Conservation (phyloP, 2,329 filamentous ascomycete species). For the Calonectria leucothoes region DNA sequence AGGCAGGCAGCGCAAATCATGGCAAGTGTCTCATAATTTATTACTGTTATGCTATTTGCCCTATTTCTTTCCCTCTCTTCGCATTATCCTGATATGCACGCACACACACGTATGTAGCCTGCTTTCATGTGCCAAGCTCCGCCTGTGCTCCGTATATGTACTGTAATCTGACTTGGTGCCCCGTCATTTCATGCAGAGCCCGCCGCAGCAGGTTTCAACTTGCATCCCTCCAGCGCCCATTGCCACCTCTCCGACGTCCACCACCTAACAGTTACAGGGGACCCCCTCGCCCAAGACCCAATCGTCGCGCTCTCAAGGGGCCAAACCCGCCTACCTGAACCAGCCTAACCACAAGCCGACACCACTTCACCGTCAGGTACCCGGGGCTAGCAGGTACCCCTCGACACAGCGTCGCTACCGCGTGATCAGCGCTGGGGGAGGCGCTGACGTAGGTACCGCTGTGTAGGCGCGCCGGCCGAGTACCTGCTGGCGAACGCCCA, state of each 20-base stretch:
- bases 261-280: constrained; percentile 32
- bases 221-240: constrained; percentile 19
- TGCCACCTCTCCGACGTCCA: constrained; percentile 28
- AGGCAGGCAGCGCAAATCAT: constrained; percentile 7
- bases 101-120: neutral
- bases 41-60: neutral
- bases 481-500: constrained; percentile 30
- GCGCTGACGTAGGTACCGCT: constrained; percentile 8
- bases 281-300: constrained; percentile 24
- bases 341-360: constrained; percentile 36
- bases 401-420: constrained; percentile 1
- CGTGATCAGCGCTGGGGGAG: constrained; percentile 7
- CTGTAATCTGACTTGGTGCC: constrained; percentile 21
- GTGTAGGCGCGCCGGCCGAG: constrained; percentile 16
- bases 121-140: neutral
- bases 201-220: constrained; percentile 27
- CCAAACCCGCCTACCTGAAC: constrained; percentile 43
- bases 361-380: constrained; percentile 38
- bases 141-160: constrained; percentile 16
- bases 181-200: constrained; percentile 26
- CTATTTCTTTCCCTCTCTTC: neutral
- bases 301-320: constrained; percentile 30
- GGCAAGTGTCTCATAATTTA: neutral
- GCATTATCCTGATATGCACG: constrained; percentile 8
- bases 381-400: constrained; percentile 28